Evolutionary conservation across 202 grass and related monocot genomes (phyloP).

Genomic region (Bolboschoenoplectus hybrid): DNA sequence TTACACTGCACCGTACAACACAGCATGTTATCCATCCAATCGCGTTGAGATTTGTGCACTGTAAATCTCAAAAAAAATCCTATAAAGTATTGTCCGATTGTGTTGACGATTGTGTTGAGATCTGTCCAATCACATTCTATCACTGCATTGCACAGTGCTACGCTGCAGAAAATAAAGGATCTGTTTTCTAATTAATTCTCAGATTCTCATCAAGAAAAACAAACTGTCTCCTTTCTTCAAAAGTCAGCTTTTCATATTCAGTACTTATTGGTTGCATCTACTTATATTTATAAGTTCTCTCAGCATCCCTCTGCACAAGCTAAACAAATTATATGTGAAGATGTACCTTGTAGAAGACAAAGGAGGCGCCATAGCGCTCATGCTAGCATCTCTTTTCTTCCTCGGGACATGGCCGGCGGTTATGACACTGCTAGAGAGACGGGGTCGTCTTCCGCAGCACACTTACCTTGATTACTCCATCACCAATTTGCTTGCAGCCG

Average conservation of each 20-base stretch:
- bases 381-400: constrained; percentile 86
- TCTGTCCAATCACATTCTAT: too few relatives aligned
- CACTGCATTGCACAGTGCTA: too few relatives aligned
- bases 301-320: background rate
- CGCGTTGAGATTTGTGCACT: too few relatives aligned
- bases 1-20: too few relatives aligned
- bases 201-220: background rate
- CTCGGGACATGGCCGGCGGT: constrained; percentile 90
- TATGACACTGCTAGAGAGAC: constrained; percentile 77
- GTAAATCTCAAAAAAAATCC: too few relatives aligned
- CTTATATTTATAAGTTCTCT: background rate
- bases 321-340: constrained; percentile 11
- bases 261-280: constrained; percentile 3
- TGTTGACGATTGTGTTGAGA: too few relatives aligned
- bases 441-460: constrained; percentile 88
- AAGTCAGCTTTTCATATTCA: background rate
- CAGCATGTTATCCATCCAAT: too few relatives aligned
- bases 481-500: constrained; percentile 77
- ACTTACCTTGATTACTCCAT: constrained; percentile 95
- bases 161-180: too few relatives aligned
- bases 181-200: background rate
- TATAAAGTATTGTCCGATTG: too few relatives aligned
- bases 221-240: background rate
- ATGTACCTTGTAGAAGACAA: constrained; percentile 92
- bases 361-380: constrained; percentile 89